Evolutionary conservation across 202 grass and related monocot species (phyloP).

Genomic region (Schoenoplectus tabernaemontani): DNA sequence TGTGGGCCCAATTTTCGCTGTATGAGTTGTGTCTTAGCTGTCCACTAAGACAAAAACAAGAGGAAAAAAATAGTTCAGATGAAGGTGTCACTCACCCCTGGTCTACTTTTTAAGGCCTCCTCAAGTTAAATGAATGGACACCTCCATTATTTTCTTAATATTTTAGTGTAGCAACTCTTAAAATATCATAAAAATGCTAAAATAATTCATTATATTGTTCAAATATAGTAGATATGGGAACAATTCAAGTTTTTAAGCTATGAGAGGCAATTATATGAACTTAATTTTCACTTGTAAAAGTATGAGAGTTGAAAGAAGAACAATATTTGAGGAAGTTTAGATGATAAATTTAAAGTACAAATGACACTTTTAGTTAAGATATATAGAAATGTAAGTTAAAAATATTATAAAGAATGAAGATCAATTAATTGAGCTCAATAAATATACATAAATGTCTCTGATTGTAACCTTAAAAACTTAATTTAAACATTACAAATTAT

Average conservation of each 20-base stretch:
- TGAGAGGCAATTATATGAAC: neutral
- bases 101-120: neutral
- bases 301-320: neutral
- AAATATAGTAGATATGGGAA: neutral
- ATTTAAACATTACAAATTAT: neutral
- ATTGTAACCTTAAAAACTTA: neutral
- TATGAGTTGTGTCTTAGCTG: constrained; percentile 27
- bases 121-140: neutral
- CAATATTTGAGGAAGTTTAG: neutral
- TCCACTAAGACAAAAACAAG: constrained; percentile 2
- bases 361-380: neutral
- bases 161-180: neutral
- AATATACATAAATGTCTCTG: neutral
- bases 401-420: neutral
- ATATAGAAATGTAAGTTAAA: neutral
- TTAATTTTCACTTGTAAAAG: neutral
- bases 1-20: neutral
- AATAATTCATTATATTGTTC: neutral
- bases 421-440: neutral
- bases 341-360: neutral
- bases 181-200: neutral
- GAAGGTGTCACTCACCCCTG: neutral
- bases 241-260: too few species aligned
- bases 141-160: neutral
- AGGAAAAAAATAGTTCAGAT: constrained; percentile 7